These are phyloP conservation scores for Cucurbita argyrosperma DNA, from an alignment of 306 rosid genomes.

Conservation along the genomic window DNA sequence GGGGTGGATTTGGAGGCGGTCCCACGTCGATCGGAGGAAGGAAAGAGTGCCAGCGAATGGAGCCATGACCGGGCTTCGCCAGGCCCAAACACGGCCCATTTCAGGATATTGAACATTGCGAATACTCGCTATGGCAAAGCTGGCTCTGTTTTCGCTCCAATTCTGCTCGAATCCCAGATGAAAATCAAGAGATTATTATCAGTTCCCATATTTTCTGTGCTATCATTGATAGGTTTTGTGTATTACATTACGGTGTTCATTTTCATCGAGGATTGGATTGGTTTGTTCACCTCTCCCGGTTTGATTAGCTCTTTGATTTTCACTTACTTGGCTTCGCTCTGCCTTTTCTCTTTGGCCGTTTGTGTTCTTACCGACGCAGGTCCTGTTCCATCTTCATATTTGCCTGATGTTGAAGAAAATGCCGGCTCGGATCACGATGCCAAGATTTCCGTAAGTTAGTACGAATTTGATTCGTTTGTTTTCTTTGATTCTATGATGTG, in stretches of 20 bases:
- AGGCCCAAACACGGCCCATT: neutral
- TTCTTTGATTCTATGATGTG: neutral
- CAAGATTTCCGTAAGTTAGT: constrained; percentile 37
- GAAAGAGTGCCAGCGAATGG: no score
- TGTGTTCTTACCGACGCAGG: constrained; percentile 79
- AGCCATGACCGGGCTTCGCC: neutral
- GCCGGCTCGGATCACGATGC: constrained; percentile 17
- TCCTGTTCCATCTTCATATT: constrained; percentile 49
- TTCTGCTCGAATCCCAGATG: constrained; percentile 12
- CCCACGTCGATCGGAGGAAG: no score
- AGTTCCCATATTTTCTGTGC: constrained; percentile 37
- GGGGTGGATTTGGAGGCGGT: no score
- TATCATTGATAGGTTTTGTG: constrained; percentile 29
- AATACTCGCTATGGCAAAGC: neutral
- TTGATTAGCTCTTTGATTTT: constrained; percentile 38
- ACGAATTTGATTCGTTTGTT: constrained; percentile 3
- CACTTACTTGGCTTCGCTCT: constrained; percentile 34
- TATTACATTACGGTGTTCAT: constrained; percentile 52
- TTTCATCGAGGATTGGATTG: constrained; percentile 60
- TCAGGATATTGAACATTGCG: no score
- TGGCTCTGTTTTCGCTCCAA: neutral
- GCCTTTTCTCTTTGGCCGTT: constrained; percentile 49
- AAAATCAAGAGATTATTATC: constrained; percentile 34
- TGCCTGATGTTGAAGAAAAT: constrained; percentile 62
- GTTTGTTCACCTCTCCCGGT: constrained; percentile 50